Base-by-base conservation (phyloP, 345 rosid genomes). In the Linum usitatissimum region DNA sequence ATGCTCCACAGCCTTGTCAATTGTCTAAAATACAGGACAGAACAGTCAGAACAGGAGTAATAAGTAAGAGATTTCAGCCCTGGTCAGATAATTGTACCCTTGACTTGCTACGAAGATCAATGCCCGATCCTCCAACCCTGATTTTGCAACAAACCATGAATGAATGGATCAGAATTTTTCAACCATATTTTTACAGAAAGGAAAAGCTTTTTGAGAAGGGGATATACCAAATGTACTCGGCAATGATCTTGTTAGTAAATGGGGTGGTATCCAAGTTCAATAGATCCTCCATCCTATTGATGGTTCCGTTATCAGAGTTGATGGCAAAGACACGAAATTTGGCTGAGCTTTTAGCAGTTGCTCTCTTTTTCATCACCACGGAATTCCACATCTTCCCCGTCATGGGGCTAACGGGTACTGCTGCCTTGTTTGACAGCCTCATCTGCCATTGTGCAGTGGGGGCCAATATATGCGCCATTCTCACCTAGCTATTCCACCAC, bases 71-170 rank as follows among this genome's bases (percentile, higher is more conserved):
- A 28, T 18, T 55, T 28, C 23, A 55, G 59, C n/a, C 67, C 17
- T 31, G 2, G 17, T 19, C 30, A 59, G 1, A 8, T 64, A 49
- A 48, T 63, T 75, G 71, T 85, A 93, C 99, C 90, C 78, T 90
- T 63, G 98, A 85, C 79, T 92, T 93, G 88, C 99, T 93, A 55
- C 99, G 86, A 67, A 84, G 53, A 68, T 93, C 97, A 63, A 75
- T 86, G 42, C 96, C 97, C 19, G 83, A 64, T 66, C 99, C 99
- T 70, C 99, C 99, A 58, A 93, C 85, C 99, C 98, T 92, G 77
- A 34, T 73, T 59, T 64, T 68, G 70, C 28, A 36, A 40, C 6
- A 55, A 66, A 54, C 53, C 54, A 6, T 39, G 54, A 18, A 28
- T 19, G 15, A 57, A 45, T 57, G 38, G 45, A 10, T 31, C 2